These are phyloP conservation scores for Suillus subluteus DNA, from an alignment of 768 basidiomycete species.

Conservation along the genomic window DNA sequence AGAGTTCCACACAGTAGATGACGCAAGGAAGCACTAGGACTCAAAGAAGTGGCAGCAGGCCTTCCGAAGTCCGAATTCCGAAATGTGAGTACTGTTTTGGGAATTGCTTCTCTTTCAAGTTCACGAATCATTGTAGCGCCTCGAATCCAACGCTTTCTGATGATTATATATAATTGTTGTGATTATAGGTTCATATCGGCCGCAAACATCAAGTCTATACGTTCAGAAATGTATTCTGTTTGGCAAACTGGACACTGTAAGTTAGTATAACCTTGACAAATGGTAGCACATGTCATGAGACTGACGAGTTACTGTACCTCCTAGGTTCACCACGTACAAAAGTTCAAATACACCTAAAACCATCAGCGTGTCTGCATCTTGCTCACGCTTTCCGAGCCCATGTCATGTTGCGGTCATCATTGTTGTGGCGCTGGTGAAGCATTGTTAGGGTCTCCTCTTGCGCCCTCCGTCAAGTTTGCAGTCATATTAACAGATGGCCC, in stretches of 20 bases:
- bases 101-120: no score
- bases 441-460: not conserved
- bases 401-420: not conserved
- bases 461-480: not conserved
- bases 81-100: not conserved
- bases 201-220: not conserved
- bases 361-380: not conserved
- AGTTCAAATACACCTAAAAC: not conserved
- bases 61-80: slow-evolving; percentile 4
- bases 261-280: not conserved
- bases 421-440: not conserved
- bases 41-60: not conserved
- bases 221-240: not conserved
- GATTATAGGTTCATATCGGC: not conserved
- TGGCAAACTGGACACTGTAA: not conserved
- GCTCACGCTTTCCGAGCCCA: not conserved
- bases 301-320: not conserved
- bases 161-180: not conserved
- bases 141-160: not conserved
- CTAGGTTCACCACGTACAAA: not conserved
- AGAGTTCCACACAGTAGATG: not conserved
- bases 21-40: not conserved
- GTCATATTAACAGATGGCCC: slow-evolving; percentile 6
- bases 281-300: not conserved
- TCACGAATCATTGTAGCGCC: not conserved